Percentiles rank a stretch among this genome's conserved stretches.
phyloP scores from a whole-genome alignment of 108 stramenopile genomes.

The Epithemia pelagica region DNA sequence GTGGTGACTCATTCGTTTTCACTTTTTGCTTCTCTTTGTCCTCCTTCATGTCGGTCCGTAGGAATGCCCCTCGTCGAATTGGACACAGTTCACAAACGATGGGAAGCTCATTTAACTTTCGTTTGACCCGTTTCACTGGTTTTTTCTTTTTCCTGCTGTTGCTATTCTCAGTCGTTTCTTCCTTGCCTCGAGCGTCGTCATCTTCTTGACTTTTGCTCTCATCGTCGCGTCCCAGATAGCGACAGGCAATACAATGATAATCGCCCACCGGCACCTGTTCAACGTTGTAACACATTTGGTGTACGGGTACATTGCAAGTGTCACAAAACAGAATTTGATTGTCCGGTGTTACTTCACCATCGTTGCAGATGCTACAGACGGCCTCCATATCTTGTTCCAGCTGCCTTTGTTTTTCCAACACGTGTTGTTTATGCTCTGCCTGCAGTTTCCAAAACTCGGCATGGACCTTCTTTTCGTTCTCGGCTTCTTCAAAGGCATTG shows the following conservation, averaged over 20 bases:
- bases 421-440: constrained; percentile 35
- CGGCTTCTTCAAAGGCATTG: background rate
- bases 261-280: constrained; percentile 81
- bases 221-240: constrained; percentile 57
- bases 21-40: background rate
- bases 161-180: background rate
- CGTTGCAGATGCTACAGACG: constrained; percentile 77
- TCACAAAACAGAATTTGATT: constrained; percentile 92
- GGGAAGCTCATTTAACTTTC: constrained; percentile 22
- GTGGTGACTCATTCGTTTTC: constrained; percentile 1
- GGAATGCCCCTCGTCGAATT: constrained; percentile 65
- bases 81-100: constrained; percentile 82
- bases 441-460: background rate
- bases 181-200: constrained; percentile 4
- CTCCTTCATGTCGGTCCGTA: constrained; percentile 31
- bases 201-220: constrained; percentile 13
- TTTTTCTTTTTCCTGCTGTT: background rate
- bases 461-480: constrained; percentile 1
- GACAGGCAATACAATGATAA: constrained; percentile 82
- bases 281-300: constrained; percentile 85
- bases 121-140: background rate
- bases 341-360: constrained; percentile 82
- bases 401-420: constrained; percentile 57
- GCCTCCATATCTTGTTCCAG: constrained; percentile 86
- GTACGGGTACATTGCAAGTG: constrained; percentile 81